Percentiles rank a stretch among this genome's conserved stretches.
These are phyloP conservation scores for Ampelomyces quisqualis DNA, from an alignment of 2,329 filamentous ascomycete genomes.

Conservation along the genomic window DNA sequence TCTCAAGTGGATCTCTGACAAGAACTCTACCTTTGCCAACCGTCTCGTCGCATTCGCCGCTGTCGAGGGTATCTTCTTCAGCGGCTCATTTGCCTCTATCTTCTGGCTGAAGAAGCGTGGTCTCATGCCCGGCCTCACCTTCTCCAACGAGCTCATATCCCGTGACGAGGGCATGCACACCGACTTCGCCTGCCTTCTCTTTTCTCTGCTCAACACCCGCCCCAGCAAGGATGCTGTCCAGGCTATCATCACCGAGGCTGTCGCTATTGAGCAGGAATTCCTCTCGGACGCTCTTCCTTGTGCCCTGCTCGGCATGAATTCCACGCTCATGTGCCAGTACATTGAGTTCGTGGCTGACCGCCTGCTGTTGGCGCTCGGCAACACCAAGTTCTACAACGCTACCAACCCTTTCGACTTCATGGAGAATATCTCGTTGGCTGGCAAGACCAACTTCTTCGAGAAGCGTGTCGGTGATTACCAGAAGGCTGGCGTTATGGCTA, in stretches of 20 bases:
- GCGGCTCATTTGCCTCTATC: conserved; percentile 95
- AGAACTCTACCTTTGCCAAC: conserved; percentile 90
- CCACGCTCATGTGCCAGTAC: conserved; percentile 97
- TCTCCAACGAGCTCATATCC: conserved; percentile 99
- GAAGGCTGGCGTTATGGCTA: conserved; percentile 98
- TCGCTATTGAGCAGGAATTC: conserved; percentile 96
- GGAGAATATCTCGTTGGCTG: conserved; percentile 98
- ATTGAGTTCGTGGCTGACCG: conserved; percentile 99
- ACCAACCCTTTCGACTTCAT: conserved; percentile 99
- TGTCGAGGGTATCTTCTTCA: conserved; percentile 99
- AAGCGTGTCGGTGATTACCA: conserved; percentile 99
- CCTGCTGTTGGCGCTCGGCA: conserved; percentile 87
- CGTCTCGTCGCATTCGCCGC: conserved; percentile 95
- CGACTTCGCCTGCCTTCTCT: conserved; percentile 95
- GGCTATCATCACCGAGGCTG: conserved; percentile 91
- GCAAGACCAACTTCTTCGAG: conserved; percentile 99
- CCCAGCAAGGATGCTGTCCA: conserved; percentile 78
- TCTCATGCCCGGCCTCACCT: conserved; percentile 96
- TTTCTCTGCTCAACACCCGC: conserved; percentile 94
- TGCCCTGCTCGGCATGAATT: conserved; percentile 95
- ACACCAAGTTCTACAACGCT: conserved; percentile 88
- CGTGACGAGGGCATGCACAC: conserved; percentile 99
- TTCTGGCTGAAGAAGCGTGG: conserved; percentile 99
- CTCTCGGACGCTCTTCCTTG: conserved; percentile 91
- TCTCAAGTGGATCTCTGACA: conserved; percentile 89